Evolutionary conservation across 805 yeast species (phyloP), one percentile per base, ranked within the genome.

Genomic region (Ogataea pilisensis): DNA sequence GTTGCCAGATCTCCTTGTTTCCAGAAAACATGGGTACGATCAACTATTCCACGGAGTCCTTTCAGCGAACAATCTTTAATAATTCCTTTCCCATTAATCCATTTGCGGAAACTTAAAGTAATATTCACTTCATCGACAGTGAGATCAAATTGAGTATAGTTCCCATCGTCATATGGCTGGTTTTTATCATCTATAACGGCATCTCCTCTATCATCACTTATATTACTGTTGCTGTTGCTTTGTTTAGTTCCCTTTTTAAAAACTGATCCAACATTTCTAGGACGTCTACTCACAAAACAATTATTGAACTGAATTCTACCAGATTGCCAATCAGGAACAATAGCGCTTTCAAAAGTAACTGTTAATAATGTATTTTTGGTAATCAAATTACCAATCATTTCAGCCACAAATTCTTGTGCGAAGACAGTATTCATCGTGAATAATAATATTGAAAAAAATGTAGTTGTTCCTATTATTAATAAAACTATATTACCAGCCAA

Each of bases 111-210:
- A 11, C 95, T 85, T 14, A 93, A 65, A 1, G 95, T 80, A 0
- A 93, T 76, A 39, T 82, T 81, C 11, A 90, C 82, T 50, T 84
- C 85, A 44, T 91, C 96, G 13, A 93, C 84, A 0, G 95, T 86
- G 30, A 93, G 61, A 61, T 93, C 99, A 60, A 83, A 93, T 60
- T 93, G 99, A 0, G 99, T 91, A 63, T 90, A 93, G 63, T 93
- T 93, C 1, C 97, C 98, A 58, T 89, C 95, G 52, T 85, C 96
- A 41, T 66, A 69, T 17, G 65, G 65, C 21, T 65, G 72, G 13
- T 64, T 70, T 54, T 53, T 60, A 20, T 28, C 32, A 27, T 37
- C 38, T 14, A 16, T 24, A n/a, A 16, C 19, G 3, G 31, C 11
- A 18, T 8, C 17, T 13, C 18, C 8, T 8, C 21, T 8, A 18